Evolutionary conservation across 176 grass and related monocot genomes (phyloP).

Genomic region (Paspalum vaginatum): DNA sequence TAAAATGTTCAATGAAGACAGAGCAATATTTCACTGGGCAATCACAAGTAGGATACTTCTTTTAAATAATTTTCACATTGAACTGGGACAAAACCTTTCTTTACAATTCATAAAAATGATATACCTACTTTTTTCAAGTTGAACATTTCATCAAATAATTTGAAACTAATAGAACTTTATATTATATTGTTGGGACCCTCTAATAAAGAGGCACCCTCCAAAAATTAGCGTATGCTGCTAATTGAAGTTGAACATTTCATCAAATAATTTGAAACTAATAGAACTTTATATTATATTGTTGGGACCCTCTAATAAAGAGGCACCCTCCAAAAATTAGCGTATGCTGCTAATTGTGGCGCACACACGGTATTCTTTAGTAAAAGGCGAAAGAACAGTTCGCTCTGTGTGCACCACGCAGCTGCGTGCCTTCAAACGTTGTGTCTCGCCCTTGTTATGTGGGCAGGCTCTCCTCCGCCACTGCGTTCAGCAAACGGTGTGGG

Average conservation of each 20-base stretch:
- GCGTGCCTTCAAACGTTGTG: rapidly evolving
- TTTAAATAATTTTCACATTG: too few species aligned
- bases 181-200: background rate
- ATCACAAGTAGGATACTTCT: too few species aligned
- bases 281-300: background rate
- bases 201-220: background rate
- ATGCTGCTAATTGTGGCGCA: slow-evolving; percentile 37
- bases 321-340: slow-evolving; percentile 50
- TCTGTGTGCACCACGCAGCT: slow-evolving; percentile 68
- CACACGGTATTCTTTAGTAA: slow-evolving; percentile 89
- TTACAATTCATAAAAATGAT: too few species aligned
- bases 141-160: too few species aligned
- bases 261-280: too few species aligned
- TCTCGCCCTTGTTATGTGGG: background rate
- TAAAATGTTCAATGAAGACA: too few species aligned
- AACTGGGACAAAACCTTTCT: too few species aligned
- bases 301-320: background rate
- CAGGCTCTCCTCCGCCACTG: rapidly evolving
- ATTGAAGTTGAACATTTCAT: too few species aligned
- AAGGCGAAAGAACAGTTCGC: slow-evolving; percentile 89
- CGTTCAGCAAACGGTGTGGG: background rate
- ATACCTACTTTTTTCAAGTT: too few species aligned
- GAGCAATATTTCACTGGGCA: too few species aligned
- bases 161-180: background rate
- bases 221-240: slow-evolving; percentile 57